These are phyloP conservation scores for Pelargonium nanum DNA, from an alignment of 345 rosid species.

Conservation along the genomic window DNA sequence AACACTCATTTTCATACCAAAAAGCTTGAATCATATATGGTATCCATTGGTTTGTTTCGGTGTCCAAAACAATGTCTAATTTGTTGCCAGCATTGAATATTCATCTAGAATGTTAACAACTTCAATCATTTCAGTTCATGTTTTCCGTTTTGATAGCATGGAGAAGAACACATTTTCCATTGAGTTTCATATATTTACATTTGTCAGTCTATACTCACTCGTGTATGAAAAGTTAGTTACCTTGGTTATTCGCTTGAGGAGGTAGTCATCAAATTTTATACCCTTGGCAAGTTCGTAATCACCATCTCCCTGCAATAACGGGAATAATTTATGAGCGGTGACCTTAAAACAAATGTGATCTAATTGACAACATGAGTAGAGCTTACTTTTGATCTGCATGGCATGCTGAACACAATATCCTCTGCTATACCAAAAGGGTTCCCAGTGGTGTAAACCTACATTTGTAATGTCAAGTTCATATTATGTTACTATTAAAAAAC, in stretches of 20 bases:
- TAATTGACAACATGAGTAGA: not conserved
- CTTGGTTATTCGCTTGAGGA: slow-evolving; percentile 67
- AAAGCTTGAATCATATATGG: no score
- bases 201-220: not conserved
- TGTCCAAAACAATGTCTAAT: no score
- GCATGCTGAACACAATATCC: slow-evolving; percentile 91
- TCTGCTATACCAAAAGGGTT: slow-evolving; percentile 86
- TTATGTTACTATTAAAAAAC: slow-evolving; percentile 1
- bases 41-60: no score
- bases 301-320: slow-evolving; percentile 68
- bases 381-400: slow-evolving; percentile 87
- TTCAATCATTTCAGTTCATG: not conserved
- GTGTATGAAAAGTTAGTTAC: slow-evolving; percentile 17
- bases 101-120: not conserved
- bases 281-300: slow-evolving; percentile 90
- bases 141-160: not conserved
- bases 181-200: not conserved
- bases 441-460: slow-evolving; percentile 76
- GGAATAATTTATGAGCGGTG: not conserved
- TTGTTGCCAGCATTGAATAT: no score
- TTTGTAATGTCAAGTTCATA: slow-evolving; percentile 2
- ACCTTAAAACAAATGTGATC: not conserved
- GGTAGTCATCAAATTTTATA: slow-evolving; percentile 70
- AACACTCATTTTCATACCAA: not conserved
- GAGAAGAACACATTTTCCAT: not conserved